phyloP scores from a whole-genome alignment of 2,329 filamentous ascomycete species.

The Domatiomyces globalis region DNA sequence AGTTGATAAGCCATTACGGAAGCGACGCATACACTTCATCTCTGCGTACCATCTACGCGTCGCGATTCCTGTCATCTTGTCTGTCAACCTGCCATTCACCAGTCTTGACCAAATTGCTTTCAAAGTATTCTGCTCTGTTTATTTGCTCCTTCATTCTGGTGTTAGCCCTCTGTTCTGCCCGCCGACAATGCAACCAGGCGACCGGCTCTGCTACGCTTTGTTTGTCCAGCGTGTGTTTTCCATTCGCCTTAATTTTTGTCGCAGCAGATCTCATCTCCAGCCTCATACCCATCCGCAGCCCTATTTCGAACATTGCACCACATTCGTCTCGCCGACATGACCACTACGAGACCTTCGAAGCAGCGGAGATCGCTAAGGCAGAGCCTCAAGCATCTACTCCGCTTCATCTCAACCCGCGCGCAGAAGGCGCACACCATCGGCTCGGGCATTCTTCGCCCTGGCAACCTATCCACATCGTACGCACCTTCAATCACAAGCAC shows the following conservation, averaged over 20 bases:
- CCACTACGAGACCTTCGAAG: neutral
- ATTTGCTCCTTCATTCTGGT: neutral
- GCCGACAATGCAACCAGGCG: neutral
- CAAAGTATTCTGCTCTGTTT: neutral
- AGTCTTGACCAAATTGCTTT: neutral
- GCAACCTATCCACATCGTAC: conserved; percentile 7
- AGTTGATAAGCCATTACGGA: neutral
- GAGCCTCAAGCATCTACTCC: conserved; percentile 16
- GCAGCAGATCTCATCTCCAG: neutral
- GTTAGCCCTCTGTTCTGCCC: neutral
- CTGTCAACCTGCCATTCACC: neutral
- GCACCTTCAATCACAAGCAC: conserved; percentile 5
- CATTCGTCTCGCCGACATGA: neutral
- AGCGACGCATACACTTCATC: neutral
- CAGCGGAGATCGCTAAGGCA: conserved; percentile 14
- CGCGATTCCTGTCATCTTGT: neutral
- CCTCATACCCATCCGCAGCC: neutral
- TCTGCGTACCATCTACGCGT: neutral
- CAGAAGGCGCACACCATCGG: conserved; percentile 9
- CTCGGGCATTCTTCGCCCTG: conserved; percentile 14
- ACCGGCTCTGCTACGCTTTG: neutral
- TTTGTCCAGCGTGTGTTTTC: neutral
- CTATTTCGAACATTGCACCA: neutral
- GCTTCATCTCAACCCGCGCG: conserved; percentile 4
- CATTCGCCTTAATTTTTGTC: neutral